phyloP scores from a whole-genome alignment of 1,284 basidiomycete species.

The Meira miltonrushii region DNA sequence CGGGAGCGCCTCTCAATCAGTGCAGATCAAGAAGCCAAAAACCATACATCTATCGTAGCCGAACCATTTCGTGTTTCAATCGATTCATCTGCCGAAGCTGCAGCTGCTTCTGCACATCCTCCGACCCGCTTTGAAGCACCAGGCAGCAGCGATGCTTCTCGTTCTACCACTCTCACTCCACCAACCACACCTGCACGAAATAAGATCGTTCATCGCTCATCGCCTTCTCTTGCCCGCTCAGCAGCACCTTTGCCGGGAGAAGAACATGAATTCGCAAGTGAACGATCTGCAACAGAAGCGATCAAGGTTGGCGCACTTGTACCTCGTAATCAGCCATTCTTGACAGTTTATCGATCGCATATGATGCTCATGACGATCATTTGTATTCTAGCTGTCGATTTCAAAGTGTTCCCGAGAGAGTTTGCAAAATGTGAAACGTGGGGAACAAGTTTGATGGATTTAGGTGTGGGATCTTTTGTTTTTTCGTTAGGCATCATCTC shows the following conservation, averaged over 20 bases:
- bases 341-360: constrained; percentile 85
- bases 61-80: constrained; percentile 33
- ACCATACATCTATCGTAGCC: not conserved
- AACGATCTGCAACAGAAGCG: not conserved
- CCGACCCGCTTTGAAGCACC: constrained; percentile 25
- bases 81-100: constrained; percentile 36
- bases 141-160: constrained; percentile 7
- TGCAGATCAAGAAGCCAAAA: not conserved
- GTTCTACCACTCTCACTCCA: not conserved
- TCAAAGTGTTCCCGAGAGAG: constrained; percentile 69
- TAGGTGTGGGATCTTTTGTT: constrained; percentile 92
- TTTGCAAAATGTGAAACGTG: constrained; percentile 91
- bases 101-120: constrained; percentile 26
- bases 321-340: constrained; percentile 55
- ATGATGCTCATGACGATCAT: constrained; percentile 91
- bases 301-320: not conserved
- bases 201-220: too few species aligned
- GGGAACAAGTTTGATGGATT: constrained; percentile 87
- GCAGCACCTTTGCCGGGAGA: not conserved
- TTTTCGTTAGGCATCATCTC: constrained; percentile 89
- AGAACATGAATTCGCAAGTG: not conserved
- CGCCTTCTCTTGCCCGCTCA: not conserved
- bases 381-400: constrained; percentile 93
- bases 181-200: too few species aligned
- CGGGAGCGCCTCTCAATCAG: not conserved